These are phyloP conservation scores for Colletotrichum spinosum DNA, from an alignment of 2,329 filamentous ascomycete genomes.

Conservation along the genomic window DNA sequence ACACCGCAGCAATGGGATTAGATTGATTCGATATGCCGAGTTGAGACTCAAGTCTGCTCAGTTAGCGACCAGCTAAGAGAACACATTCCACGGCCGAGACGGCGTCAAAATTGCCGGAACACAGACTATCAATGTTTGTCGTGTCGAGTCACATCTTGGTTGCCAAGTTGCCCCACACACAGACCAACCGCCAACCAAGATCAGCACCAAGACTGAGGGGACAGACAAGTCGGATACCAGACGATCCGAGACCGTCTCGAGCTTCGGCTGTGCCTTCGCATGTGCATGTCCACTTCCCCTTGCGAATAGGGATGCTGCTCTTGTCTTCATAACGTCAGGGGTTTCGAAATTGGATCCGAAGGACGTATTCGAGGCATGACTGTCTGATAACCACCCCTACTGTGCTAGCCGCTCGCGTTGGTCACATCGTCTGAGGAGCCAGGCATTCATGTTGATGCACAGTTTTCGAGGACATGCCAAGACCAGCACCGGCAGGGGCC, in stretches of 20 bases:
- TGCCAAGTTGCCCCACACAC: conserved; percentile 12
- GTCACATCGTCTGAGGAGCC: not conserved
- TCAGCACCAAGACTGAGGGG: not conserved
- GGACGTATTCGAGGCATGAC: no score
- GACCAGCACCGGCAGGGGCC: no score
- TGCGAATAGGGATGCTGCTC: no score
- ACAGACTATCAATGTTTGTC: conserved; percentile 6
- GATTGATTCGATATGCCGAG: not conserved
- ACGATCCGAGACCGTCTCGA: no score
- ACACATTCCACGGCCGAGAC: conserved; percentile 27
- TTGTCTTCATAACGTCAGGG: no score
- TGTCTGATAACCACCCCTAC: no score
- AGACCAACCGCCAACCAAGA: not conserved
- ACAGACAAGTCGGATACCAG: not conserved
- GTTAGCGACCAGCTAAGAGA: not conserved
- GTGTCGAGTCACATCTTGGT: conserved; percentile 10
- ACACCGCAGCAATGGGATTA: conserved; percentile 17
- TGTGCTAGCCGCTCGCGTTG: not conserved
- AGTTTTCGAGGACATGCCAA: not conserved
- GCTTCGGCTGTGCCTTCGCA: no score
- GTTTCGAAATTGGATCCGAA: no score
- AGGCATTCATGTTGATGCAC: not conserved
- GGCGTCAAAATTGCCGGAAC: conserved; percentile 23
- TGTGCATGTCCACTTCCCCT: no score
- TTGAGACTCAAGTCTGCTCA: not conserved